A percentile compares a stretch with the other conserved stretches of the same genome.
Conservation (phyloP, 805 yeast species). For the Teunomyces funiuensis region DNA sequence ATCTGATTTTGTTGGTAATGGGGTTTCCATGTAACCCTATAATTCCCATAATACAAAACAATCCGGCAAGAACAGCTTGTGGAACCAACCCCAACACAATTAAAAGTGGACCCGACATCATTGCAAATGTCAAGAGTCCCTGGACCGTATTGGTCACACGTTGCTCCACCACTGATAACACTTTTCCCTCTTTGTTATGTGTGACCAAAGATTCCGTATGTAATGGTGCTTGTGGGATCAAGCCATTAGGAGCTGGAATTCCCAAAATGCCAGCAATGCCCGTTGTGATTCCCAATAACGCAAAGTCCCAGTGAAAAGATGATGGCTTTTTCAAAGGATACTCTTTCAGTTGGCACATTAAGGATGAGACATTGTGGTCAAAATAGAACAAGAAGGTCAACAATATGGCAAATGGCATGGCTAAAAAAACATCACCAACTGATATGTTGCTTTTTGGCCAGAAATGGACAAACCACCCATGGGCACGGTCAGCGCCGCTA, state of each 20-base stretch:
- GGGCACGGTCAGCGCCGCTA: slow-evolving; percentile 35
- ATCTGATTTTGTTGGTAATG: slow-evolving; percentile 61
- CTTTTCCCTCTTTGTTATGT: slow-evolving; percentile 38
- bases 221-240: slow-evolving; percentile 95
- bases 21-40: slow-evolving; percentile 70
- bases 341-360: slow-evolving; percentile 85
- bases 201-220: slow-evolving; percentile 80
- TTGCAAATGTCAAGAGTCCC: slow-evolving; percentile 78
- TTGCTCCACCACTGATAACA: slow-evolving; percentile 78
- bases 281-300: slow-evolving; percentile 80
- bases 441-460: slow-evolving; percentile 59
- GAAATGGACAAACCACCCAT: slow-evolving; percentile 78
- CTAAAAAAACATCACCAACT: slow-evolving; percentile 78
- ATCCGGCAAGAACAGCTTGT: slow-evolving; percentile 88
- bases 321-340: slow-evolving; percentile 85
- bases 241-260: slow-evolving; percentile 93
- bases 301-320: slow-evolving; percentile 90
- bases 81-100: slow-evolving; percentile 82
- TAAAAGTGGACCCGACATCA: slow-evolving; percentile 87
- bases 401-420: slow-evolving; percentile 88
- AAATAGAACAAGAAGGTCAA: slow-evolving; percentile 85
- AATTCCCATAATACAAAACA: slow-evolving; percentile 91
- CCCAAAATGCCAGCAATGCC: slow-evolving; percentile 87
- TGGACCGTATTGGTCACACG: slow-evolving; percentile 81
- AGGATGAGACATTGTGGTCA: slow-evolving; percentile 92